Evolutionary conservation across 1,139 yeast genomes (phyloP).

Genomic region (Magnusiomyces starmeri): DNA sequence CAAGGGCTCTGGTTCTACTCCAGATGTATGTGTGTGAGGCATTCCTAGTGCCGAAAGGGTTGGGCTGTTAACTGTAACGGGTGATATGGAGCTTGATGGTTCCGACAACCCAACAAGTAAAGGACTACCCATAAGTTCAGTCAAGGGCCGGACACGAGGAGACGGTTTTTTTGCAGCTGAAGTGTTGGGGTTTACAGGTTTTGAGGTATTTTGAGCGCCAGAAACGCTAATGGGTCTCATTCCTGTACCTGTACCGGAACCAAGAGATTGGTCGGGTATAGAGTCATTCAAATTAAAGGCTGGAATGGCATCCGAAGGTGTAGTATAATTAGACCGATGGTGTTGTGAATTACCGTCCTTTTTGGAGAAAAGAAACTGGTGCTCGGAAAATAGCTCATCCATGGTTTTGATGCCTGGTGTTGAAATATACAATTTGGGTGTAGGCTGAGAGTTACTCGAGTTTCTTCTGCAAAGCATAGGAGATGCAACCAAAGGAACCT

Average conservation of each 20-base stretch:
- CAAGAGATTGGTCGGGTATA: constrained; percentile 10
- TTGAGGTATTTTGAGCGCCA: constrained; percentile 2
- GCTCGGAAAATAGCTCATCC: constrained; percentile 20
- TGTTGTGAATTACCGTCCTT: constrained; percentile 1
- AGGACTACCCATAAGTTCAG: constrained; percentile 12
- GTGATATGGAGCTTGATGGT: constrained; percentile 16
- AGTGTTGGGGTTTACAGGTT: not conserved
- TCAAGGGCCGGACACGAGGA: constrained; percentile 8
- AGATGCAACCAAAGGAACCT: constrained; percentile 1
- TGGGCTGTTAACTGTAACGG: constrained; percentile 18
- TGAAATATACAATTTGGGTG: constrained; percentile 2
- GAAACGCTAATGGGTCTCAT: not conserved
- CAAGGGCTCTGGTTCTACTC: constrained; percentile 3
- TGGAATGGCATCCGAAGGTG: not conserved
- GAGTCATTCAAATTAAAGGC: constrained; percentile 3
- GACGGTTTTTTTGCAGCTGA: constrained; percentile 7
- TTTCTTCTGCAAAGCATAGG: constrained; percentile 1
- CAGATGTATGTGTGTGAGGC: not conserved
- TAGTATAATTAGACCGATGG: not conserved
- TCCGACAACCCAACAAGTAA: constrained; percentile 18
- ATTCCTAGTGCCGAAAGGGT: not conserved
- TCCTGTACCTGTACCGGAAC: not conserved
- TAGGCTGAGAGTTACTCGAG: not conserved
- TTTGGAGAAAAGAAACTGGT: constrained; percentile 18
- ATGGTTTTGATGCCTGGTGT: constrained; percentile 19